Evolutionary conservation across 2,329 filamentous ascomycete species (phyloP), one percentile per base, ranked within the genome.

Genomic region (Trichoderma guizhouense): DNA sequence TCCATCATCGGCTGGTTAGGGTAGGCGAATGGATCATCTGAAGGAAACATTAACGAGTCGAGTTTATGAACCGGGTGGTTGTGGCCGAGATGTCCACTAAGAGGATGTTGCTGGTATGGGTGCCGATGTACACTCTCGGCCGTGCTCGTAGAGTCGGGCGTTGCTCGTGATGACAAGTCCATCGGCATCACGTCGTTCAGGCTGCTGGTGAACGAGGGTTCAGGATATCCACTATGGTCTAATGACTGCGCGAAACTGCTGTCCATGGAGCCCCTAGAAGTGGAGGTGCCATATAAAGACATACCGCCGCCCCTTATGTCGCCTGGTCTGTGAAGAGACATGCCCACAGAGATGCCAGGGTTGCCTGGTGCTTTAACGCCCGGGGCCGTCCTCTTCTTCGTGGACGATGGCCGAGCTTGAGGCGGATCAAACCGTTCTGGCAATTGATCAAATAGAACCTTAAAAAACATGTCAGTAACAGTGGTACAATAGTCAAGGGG

Each of bases 371-470:
- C 72, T 21, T 83, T 83, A 12, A 74, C 74, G 15, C 74, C 74
- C 7, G 87, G 84, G 0, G 88, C 87, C 3, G 88, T 84, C 43
- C 89, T 84, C 78, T 91, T 91, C 77, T 87, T 89, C 12, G 81
- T 81, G 28, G 78, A 76, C 18, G 81, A 78, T 60, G 79, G 83
- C 58, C 78, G 77, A 72, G 53, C 7, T 7, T 81, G 83, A 63
- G 78, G 81, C 71, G 82, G 88, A 76, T 90, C 91, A 39, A 97
- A 84, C 71, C 87, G 87, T 65, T 92, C 91, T 1, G 95, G 94
- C 1, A 98, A 82, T 78, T 94, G 90, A 73, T 96, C 93, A 79
- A 98, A 98, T 8, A 98, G 86, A 63, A 86, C 86, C 93, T 96
- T 18, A 0, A 55, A 3, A 7, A n/a, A 8, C 51, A 58, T 69